Percentiles rank a stretch among this genome's conserved stretches.
phyloP scores from a whole-genome alignment of 352 stramenopile species.

The Globisporangium cederbergense region DNA sequence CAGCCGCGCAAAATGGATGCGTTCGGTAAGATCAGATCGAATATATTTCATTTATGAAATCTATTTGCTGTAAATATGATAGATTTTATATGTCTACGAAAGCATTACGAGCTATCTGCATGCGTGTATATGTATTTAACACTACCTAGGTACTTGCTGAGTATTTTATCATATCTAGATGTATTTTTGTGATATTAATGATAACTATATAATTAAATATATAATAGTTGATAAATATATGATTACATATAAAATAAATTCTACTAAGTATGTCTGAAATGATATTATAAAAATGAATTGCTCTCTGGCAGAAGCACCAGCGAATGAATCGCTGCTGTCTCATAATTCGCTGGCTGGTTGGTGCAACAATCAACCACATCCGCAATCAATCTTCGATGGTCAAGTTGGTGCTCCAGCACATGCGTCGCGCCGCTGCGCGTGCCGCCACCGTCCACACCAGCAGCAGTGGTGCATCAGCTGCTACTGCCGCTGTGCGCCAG shows the following conservation, averaged over 20 bases:
- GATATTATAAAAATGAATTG: neutral
- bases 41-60: no score
- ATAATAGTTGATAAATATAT: neutral
- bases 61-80: no score
- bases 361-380: constrained; percentile 1
- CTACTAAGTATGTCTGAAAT: neutral
- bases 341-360: constrained; percentile 9
- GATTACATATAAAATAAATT: no score
- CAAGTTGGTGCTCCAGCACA: constrained; percentile 11
- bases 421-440: constrained; percentile 13
- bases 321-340: neutral
- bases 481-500: neutral
- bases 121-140: no score
- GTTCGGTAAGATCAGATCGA: neutral
- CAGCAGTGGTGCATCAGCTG: neutral
- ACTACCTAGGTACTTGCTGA: no score
- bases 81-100: no score
- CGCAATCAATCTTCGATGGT: constrained; percentile 8
- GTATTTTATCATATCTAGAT: no score
- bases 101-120: no score
- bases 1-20: constrained; percentile 4
- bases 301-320: neutral
- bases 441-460: neutral
- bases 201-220: no score
- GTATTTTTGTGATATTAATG: no score